Conservation (phyloP, 1,284 basidiomycete species). For the Jaminaea rosea region DNA sequence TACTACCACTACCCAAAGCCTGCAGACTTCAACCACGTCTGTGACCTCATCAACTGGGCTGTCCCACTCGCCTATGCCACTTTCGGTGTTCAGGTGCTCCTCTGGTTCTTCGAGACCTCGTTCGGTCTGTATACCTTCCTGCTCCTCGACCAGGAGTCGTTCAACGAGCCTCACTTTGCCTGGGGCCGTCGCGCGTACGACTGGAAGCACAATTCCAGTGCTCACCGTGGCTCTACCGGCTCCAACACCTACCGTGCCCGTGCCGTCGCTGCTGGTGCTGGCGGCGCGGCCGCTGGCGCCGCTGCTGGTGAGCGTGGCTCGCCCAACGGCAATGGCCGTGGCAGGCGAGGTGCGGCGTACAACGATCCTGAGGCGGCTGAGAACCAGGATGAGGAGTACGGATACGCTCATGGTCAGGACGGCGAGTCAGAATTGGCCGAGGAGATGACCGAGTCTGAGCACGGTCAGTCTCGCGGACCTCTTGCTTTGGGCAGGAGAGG, state of each 20-base stretch:
- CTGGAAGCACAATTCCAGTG: slow-evolving; percentile 13
- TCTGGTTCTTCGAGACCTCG: slow-evolving; percentile 34
- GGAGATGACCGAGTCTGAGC: slow-evolving; percentile 14
- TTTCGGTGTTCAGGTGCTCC: slow-evolving; percentile 43
- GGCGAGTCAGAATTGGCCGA: slow-evolving; percentile 12
- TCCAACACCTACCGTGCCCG: slow-evolving; percentile 18
- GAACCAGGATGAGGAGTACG: not conserved
- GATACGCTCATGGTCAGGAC: too few relatives aligned
- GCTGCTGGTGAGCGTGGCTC: not conserved
- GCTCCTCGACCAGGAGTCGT: slow-evolving; percentile 51
- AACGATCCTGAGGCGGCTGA: slow-evolving; percentile 26
- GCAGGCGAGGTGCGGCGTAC: slow-evolving; percentile 32
- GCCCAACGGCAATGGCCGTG: slow-evolving; percentile 5
- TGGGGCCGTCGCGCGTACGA: slow-evolving; percentile 45
- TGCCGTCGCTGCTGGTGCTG: slow-evolving; percentile 8
- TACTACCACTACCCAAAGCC: slow-evolving; percentile 48
- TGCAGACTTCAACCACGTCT: slow-evolving; percentile 43
- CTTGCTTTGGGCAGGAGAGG: slow-evolving; percentile 5
- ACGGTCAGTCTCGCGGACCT: not conserved
- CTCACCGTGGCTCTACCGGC: slow-evolving; percentile 4
- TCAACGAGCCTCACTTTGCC: slow-evolving; percentile 49
- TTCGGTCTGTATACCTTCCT: slow-evolving; percentile 45
- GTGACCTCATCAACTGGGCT: slow-evolving; percentile 46
- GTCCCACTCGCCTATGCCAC: slow-evolving; percentile 46
- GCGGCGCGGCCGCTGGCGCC: slow-evolving; percentile 7